These are phyloP conservation scores for Linderniella brevidens DNA, from an alignment of 257 asterid genomes.

Conservation along the genomic window DNA sequence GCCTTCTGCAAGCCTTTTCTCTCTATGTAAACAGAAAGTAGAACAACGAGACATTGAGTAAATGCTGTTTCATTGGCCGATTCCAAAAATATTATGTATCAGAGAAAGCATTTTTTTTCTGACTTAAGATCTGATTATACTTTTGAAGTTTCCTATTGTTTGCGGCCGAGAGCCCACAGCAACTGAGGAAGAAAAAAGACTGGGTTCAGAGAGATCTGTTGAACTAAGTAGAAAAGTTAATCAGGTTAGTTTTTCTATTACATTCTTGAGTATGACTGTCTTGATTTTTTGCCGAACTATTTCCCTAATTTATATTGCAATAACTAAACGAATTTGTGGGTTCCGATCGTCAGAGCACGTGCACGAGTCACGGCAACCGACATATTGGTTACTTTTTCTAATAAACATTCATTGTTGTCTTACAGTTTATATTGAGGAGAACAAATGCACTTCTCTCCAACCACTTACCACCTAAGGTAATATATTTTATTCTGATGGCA, in stretches of 20 bases:
- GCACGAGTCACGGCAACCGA: not conserved
- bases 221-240: conserved; percentile 82
- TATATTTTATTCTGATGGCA: conserved; percentile 6
- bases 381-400: conserved; percentile 11
- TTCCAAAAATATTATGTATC: too few species aligned
- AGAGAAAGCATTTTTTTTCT: too few species aligned
- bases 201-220: conserved; percentile 76
- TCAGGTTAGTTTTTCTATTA: conserved; percentile 35
- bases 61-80: too few species aligned
- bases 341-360: too few species aligned
- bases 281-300: not conserved
- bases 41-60: too few species aligned
- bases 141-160: conserved; percentile 60
- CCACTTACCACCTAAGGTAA: conserved; percentile 98
- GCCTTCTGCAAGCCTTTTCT: not conserved
- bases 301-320: too few species aligned
- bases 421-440: conserved; percentile 93
- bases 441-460: conserved; percentile 85
- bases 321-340: too few species aligned
- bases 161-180: conserved; percentile 92
- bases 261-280: conserved; percentile 6
- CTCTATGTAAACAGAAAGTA: too few species aligned
- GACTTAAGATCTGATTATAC: too few species aligned
- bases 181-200: conserved; percentile 61
- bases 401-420: not conserved